These are phyloP conservation scores for Areca catechu DNA, from an alignment of 176 grass and related monocot genomes.

Conservation along the genomic window DNA sequence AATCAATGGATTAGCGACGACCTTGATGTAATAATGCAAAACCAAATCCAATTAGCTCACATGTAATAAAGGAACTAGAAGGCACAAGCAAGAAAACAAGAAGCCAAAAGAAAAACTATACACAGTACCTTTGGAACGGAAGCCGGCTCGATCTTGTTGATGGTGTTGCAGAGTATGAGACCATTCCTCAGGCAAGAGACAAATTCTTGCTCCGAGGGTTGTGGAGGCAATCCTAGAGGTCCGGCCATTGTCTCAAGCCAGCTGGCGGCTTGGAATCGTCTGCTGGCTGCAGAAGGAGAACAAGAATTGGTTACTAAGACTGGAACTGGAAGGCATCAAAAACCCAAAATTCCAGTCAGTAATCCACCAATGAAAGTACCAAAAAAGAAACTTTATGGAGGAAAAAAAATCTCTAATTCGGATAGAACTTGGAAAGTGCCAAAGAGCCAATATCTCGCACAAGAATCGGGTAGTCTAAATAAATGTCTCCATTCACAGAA, in stretches of 20 bases:
- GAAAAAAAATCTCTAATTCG: no score
- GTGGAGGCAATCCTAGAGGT: slow-evolving; percentile 33
- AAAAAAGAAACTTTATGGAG: no score
- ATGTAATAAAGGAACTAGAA: background rate
- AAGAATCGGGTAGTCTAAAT: no score
- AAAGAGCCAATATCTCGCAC: no score
- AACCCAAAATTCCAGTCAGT: background rate
- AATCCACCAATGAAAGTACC: no score
- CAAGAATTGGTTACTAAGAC: slow-evolving; percentile 10
- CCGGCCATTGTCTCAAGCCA: slow-evolving; percentile 66
- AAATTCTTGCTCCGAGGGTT: slow-evolving; percentile 61
- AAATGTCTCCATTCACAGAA: no score
- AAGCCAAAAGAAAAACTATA: background rate
- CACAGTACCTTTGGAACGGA: slow-evolving; percentile 46
- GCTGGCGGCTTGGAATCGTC: slow-evolving; percentile 51
- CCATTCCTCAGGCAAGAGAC: slow-evolving; percentile 55
- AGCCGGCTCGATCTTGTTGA: slow-evolving; percentile 69
- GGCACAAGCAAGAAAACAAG: background rate
- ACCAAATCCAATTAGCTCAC: no score
- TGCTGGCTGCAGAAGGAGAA: slow-evolving; percentile 44
- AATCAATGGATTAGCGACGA: slow-evolving; percentile 22
- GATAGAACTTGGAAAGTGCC: no score
- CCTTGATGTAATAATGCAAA: slow-evolving; percentile 1
- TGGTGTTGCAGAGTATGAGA: slow-evolving; percentile 70
- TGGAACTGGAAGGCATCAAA: background rate